Evolutionary conservation across 768 basidiomycete species (phyloP).

Genomic region (Ephemerocybe angulata): DNA sequence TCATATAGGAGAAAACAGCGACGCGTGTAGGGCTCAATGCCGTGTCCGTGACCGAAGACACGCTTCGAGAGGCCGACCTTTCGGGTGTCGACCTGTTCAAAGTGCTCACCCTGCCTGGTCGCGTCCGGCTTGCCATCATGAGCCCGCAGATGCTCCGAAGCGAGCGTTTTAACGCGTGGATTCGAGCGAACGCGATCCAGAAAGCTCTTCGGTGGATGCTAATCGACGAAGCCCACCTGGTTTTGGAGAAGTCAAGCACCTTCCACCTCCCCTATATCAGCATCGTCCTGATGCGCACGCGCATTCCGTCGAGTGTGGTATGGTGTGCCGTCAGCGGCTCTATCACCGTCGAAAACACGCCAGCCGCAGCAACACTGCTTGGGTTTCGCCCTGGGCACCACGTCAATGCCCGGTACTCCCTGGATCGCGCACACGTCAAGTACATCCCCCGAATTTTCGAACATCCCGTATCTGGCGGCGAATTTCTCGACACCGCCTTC

Average conservation of each 20-base stretch:
- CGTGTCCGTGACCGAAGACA: neutral
- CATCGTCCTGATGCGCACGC: constrained; percentile 6
- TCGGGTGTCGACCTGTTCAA: neutral
- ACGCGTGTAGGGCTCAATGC: neutral
- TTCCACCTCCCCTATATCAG: constrained; percentile 2
- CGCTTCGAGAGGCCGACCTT: neutral
- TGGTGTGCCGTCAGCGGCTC: constrained; percentile 15
- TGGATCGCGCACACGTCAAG: constrained; percentile 12
- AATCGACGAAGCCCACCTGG: constrained; percentile 13
- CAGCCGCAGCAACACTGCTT: constrained; percentile 8
- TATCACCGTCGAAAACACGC: constrained; percentile 4
- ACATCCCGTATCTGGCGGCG: neutral
- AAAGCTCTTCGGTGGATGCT: constrained; percentile 10
- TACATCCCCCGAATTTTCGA: constrained; percentile 10
- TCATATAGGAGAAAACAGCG: neutral
- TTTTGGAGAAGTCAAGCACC: constrained; percentile 3
- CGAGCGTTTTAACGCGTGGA: neutral
- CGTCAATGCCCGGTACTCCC: constrained; percentile 14
- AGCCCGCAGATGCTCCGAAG: constrained; percentile 13
- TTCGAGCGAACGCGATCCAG: neutral
- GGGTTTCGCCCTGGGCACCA: constrained; percentile 12
- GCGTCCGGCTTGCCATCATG: constrained; percentile 11
- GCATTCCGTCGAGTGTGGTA: constrained; percentile 10
- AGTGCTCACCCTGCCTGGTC: neutral
- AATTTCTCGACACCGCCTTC: constrained; percentile 10